Conservation (phyloP, 768 basidiomycete genomes). For the Collybia sordida region DNA sequence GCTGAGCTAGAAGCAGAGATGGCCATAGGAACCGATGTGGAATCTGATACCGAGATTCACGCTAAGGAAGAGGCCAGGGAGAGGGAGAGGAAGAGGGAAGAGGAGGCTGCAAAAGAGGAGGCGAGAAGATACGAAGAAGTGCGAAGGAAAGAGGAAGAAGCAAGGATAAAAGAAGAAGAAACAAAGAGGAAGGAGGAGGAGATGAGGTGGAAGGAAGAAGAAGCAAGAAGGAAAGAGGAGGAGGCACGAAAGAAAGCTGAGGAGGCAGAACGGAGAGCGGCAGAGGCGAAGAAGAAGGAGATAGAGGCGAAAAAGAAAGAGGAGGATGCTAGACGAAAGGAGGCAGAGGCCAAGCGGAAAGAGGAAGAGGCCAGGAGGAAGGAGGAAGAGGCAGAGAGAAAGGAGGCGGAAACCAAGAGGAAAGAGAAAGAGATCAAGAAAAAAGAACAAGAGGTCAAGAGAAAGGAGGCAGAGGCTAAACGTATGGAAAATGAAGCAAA, state of each 20-base stretch:
- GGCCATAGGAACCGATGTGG: constrained; percentile 13
- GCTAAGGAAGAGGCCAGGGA: constrained; percentile 7
- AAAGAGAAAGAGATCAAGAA: constrained; percentile 19
- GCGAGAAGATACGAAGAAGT: constrained; percentile 27
- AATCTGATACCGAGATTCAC: constrained; percentile 7
- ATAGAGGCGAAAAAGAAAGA: constrained; percentile 26
- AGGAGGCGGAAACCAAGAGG: constrained; percentile 18
- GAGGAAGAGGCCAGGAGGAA: constrained; percentile 25
- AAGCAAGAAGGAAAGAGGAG: constrained; percentile 19
- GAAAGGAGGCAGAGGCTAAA: constrained; percentile 23
- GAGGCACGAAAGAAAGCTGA: constrained; percentile 21
- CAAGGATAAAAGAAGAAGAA: constrained; percentile 15
- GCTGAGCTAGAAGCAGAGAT: constrained; percentile 12
- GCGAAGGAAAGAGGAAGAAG: constrained; percentile 14
- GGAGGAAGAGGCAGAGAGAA: constrained; percentile 18
- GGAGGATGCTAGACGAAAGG: constrained; percentile 25
- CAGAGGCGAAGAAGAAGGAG: constrained; percentile 20
- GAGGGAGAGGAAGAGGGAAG: constrained; percentile 18
- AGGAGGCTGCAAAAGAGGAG: constrained; percentile 20
- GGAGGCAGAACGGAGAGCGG: constrained; percentile 22
- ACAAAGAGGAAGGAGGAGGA: constrained; percentile 19
- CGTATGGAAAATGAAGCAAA: constrained; percentile 23
- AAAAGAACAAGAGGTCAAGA: constrained; percentile 22
- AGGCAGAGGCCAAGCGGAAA: constrained; percentile 25
- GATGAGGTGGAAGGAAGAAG: constrained; percentile 25